phyloP scores from a whole-genome alignment of 2,329 filamentous ascomycete genomes.

The Ophiosphaerella narmari region DNA sequence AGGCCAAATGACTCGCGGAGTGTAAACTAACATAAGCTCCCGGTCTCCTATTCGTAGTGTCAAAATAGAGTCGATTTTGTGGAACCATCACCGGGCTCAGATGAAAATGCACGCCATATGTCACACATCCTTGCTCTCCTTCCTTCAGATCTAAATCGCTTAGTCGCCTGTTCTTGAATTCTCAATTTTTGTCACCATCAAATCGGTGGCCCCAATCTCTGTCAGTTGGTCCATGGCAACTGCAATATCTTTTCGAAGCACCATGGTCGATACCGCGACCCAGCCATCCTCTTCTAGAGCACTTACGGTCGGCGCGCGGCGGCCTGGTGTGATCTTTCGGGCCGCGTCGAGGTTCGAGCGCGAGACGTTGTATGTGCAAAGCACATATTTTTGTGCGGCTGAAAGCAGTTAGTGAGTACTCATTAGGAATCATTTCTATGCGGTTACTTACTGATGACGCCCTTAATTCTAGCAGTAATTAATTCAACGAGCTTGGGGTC shows the following conservation, averaged over 20 bases:
- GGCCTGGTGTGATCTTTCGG: conserved; percentile 83
- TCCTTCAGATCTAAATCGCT: not conserved
- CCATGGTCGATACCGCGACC: conserved; percentile 95
- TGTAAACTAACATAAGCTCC: too few relatives aligned
- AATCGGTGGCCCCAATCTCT: conserved; percentile 78
- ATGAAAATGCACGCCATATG: too few relatives aligned
- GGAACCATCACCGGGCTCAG: too few relatives aligned
- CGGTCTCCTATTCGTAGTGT: too few relatives aligned
- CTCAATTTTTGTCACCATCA: conserved; percentile 82
- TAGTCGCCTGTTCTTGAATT: conserved; percentile 61
- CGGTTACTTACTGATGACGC: conserved; percentile 75
- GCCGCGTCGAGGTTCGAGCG: conserved; percentile 69
- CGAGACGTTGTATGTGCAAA: conserved; percentile 95
- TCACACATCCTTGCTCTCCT: too few relatives aligned
- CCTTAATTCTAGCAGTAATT: conserved; percentile 83
- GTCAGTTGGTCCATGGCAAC: conserved; percentile 84
- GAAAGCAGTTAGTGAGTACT: conserved; percentile 12
- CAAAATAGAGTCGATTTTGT: too few relatives aligned
- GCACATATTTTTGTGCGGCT: conserved; percentile 87
- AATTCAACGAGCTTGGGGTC: conserved; percentile 81
- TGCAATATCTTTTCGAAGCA: conserved; percentile 83
- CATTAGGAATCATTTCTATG: too few relatives aligned
- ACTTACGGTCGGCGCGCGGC: conserved; percentile 91
- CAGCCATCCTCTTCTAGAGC: conserved; percentile 84
- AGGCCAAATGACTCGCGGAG: too few relatives aligned